Conservation (phyloP, 768 basidiomycete genomes). For the Clavulina sp. region DNA sequence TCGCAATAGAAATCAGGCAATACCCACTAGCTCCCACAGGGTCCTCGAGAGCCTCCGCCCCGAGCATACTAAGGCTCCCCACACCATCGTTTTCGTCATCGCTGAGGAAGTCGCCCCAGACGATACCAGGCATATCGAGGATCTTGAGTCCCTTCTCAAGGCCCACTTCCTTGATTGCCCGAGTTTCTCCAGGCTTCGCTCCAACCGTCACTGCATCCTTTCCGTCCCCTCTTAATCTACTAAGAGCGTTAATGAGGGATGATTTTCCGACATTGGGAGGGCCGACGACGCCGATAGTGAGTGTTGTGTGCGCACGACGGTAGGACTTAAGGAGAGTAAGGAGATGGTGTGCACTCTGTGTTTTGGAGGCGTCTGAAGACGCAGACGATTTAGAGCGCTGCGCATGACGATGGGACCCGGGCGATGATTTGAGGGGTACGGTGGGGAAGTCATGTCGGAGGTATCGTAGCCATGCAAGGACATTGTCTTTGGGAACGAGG, state of each 20-base stretch:
- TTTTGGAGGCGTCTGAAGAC: constrained; percentile 13
- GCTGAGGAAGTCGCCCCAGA: constrained; percentile 39
- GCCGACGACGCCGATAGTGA: constrained; percentile 84
- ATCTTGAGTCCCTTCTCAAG: constrained; percentile 85
- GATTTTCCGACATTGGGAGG: constrained; percentile 98
- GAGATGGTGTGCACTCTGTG: constrained; percentile 40
- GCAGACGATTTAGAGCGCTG: constrained; percentile 47
- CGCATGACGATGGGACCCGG: constrained; percentile 57
- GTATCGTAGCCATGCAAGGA: constrained; percentile 77
- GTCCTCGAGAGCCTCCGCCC: constrained; percentile 81
- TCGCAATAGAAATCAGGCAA: not conserved
- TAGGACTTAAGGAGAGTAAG: constrained; percentile 72
- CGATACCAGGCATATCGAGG: constrained; percentile 94
- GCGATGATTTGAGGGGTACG: constrained; percentile 73
- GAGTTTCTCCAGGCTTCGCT: constrained; percentile 87
- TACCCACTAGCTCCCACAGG: constrained; percentile 69
- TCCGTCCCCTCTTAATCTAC: constrained; percentile 51
- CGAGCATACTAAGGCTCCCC: constrained; percentile 64
- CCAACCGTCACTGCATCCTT: constrained; percentile 61
- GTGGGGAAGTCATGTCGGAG: constrained; percentile 88
- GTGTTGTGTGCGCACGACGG: constrained; percentile 14
- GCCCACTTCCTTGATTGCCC: constrained; percentile 77
- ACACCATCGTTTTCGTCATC: constrained; percentile 36
- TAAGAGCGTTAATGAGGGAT: constrained; percentile 81
- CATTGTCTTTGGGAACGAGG: constrained; percentile 74